These are phyloP conservation scores for Cutaneotrichosporon spelunceum DNA, from an alignment of 1,284 basidiomycete species.

Conservation along the genomic window DNA sequence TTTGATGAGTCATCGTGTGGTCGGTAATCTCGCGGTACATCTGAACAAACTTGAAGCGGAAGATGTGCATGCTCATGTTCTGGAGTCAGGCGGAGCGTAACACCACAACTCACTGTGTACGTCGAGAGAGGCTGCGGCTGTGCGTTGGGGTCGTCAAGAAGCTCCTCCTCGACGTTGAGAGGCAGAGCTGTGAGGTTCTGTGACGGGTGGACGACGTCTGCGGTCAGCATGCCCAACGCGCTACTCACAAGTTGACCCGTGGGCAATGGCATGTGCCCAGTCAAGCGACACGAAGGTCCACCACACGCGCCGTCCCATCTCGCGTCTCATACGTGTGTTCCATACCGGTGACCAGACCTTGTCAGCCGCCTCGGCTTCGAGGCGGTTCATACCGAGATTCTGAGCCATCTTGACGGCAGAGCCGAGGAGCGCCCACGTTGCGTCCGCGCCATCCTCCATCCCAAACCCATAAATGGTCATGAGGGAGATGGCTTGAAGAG, in stretches of 20 bases:
- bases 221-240: neutral
- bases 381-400: conserved; percentile 29
- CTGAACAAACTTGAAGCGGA: conserved; percentile 23
- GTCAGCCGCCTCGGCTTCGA: conserved; percentile 22
- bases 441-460: conserved; percentile 20
- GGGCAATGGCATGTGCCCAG: conserved; percentile 27
- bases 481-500: conserved; percentile 24
- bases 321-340: conserved; percentile 19
- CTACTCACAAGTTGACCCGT: conserved; percentile 21
- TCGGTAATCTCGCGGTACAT: conserved; percentile 28
- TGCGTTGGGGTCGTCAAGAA: conserved; percentile 19
- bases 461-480: conserved; percentile 25
- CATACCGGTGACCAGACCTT: conserved; percentile 24
- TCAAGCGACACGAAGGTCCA: conserved; percentile 31
- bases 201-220: conserved; percentile 26
- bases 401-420: conserved; percentile 31
- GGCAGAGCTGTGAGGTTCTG: conserved; percentile 29
- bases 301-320: conserved; percentile 29
- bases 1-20: conserved; percentile 19
- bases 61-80: conserved; percentile 25
- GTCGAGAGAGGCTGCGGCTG: conserved; percentile 13
- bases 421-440: conserved; percentile 23
- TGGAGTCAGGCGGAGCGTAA: neutral
- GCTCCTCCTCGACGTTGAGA: conserved; percentile 24
- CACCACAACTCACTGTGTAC: conserved; percentile 12